Base-by-base conservation (phyloP, 2,329 filamentous ascomycete genomes). In the Fusarium piperis region DNA sequence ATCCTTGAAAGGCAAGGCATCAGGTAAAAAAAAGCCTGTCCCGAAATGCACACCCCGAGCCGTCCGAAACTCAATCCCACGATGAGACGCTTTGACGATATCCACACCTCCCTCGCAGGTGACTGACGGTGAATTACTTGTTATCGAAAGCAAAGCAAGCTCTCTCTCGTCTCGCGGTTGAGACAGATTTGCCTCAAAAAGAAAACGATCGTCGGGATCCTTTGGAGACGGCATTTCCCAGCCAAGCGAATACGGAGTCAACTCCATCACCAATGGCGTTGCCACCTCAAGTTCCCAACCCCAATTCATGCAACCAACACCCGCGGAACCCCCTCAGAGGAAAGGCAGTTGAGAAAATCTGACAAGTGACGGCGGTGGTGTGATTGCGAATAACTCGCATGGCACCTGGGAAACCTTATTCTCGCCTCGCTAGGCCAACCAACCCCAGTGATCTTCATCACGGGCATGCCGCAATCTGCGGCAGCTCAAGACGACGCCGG, bases 391-490 rank as follows among this genome's bases (percentile, higher is more conserved):
- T 38, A 62, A 28, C 41, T 33, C 51, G 30, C 15, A 64, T 48
- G 55, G 38, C 35, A 62, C 38, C 13, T 36, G 26, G 30, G 36
- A 58, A 56, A 63, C 60, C 28, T 48, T 70, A 36, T 62, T 20
- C 55, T 60, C 38, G 39, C 30, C 64, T 46, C 28, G 23, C 30
- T 52, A 33, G 46, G 55, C 33, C 20, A 13, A 52, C 35, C 57
- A 48, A 58, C 69, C 60, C 62, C 62, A 59, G 65, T 52, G 65
- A 63, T 48, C 33, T 41, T 61, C 66, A 59, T 70, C 65, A 67
- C 63, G 55, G 38, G 63, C 66, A 59, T 48, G 33, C 46, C 46
- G 63, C 56, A 60, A 60, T 38, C 57, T 60, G 41, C 57, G 48
- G 41, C 62, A 67, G 41, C 55, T 63, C 44, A 41, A n/a, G 32